These are phyloP conservation scores for Termitomyces sp. DNA, from an alignment of 768 basidiomycete genomes.

Conservation along the genomic window DNA sequence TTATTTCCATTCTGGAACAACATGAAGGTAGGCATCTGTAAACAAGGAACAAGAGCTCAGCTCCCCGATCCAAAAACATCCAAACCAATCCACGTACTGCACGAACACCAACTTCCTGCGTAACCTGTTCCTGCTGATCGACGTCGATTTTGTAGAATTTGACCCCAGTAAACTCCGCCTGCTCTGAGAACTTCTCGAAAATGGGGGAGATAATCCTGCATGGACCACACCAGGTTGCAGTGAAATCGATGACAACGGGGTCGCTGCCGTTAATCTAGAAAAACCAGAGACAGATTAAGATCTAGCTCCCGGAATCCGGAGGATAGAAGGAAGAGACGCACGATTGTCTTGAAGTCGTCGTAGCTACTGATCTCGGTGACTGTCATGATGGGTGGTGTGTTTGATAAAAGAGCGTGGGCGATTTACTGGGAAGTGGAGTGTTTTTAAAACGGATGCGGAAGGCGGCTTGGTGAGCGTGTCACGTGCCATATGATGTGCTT, in stretches of 20 bases:
- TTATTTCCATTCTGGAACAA: conserved; percentile 35
- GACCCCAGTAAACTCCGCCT: conserved; percentile 28
- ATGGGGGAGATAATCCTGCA: conserved; percentile 65
- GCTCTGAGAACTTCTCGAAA: conserved; percentile 52
- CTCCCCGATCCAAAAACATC: background rate
- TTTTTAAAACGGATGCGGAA: background rate
- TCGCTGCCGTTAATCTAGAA: conserved; percentile 43
- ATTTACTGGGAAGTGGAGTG: background rate
- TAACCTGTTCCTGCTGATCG: conserved; percentile 51
- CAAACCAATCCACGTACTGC: conserved; percentile 4
- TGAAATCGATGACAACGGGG: conserved; percentile 63
- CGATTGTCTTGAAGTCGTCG: conserved; percentile 39
- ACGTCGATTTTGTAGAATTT: conserved; percentile 76
- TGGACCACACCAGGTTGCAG: conserved; percentile 77
- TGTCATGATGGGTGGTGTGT: conserved; percentile 28
- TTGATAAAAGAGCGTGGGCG: background rate
- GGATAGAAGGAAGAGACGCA: conserved; percentile 24
- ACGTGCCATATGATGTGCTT: conserved; percentile 15
- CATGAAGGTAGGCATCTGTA: conserved; percentile 33
- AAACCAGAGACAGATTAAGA: conserved; percentile 1
- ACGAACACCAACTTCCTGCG: conserved; percentile 40
- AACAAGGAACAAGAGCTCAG: background rate
- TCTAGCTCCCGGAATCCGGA: background rate
- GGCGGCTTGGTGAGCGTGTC: conserved; percentile 15
- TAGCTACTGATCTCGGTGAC: conserved; percentile 33